Evolutionary conservation across 306 rosid species (phyloP), one percentile per base, ranked within the genome.

Genomic region (Cucurbita maxima): DNA sequence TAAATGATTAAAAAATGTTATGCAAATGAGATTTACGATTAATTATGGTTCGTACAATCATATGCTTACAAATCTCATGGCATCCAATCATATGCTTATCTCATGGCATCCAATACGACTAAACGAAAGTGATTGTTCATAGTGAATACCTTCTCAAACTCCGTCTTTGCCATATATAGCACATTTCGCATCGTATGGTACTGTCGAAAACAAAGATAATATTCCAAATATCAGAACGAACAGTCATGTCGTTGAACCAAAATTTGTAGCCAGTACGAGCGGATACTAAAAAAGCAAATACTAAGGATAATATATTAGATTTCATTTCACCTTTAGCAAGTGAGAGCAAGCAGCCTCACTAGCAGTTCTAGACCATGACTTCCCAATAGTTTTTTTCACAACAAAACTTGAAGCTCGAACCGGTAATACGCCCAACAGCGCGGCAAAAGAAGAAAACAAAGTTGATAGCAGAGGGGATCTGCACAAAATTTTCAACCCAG

Each of bases 291-390:
- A 74, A 75, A 8, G 72, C 19, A 54, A 10, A 72, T 72, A 8
- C 52, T 16, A 30, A 8, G 55, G 57, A 70, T 63, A 74, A 13
- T 47, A 53, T 18, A 73, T 45, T 70, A 63, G 77, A 72, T 56
- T 77, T 78, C 83, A 86, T 59, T 77, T 80, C 83, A 86, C 99
- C 96, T 89, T 84, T 59, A 86, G 62, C 88, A 94, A 85, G 82
- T 86, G 95, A 76, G 91, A 87, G 91, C 97, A 89, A 80, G 87
- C 77, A 76, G 87, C 89, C 75, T 91, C 95, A 83, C 87, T 76
- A 58, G 91, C 97, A 78, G 69, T 82, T 78, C 78, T 76, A 10
- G 97, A 94, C 97, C 97, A 91, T 74, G 94, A 85, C 68, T 80
- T 84, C 76, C 90, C 97, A 76, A 89, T 58, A 74, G 79, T 81